Conservation (phyloP, 176 grass and related monocot genomes). For the Cymbopogon citratus region DNA sequence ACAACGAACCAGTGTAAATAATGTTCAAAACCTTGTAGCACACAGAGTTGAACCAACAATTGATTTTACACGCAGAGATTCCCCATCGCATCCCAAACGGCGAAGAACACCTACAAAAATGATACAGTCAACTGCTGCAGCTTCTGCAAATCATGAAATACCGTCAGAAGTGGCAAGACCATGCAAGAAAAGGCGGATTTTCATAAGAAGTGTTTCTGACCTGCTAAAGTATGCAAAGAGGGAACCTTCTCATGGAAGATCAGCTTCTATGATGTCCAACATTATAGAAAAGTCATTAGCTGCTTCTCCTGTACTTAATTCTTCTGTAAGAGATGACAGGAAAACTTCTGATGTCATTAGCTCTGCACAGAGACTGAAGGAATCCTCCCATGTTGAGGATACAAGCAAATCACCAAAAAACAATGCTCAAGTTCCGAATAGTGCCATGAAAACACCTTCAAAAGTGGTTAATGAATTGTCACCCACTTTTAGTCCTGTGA, state of each 20-base stretch:
- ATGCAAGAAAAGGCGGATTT: slow-evolving; percentile 52
- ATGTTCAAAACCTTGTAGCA: slow-evolving; percentile 19
- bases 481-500: slow-evolving; percentile 61
- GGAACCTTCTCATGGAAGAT: slow-evolving; percentile 28
- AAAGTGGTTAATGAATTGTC: slow-evolving; percentile 49
- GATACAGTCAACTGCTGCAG: slow-evolving; percentile 25
- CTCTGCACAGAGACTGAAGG: slow-evolving; percentile 12
- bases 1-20: not conserved
- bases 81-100: slow-evolving; percentile 27
- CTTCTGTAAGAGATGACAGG: slow-evolving; percentile 25
- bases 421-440: slow-evolving; percentile 15
- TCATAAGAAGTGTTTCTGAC: slow-evolving; percentile 59
- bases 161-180: slow-evolving; percentile 31
- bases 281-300: slow-evolving; percentile 36
- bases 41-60: slow-evolving; percentile 18
- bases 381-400: slow-evolving; percentile 11
- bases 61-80: slow-evolving; percentile 9
- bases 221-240: slow-evolving; percentile 45
- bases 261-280: slow-evolving; percentile 34
- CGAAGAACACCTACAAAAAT: slow-evolving; percentile 41
- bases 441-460: slow-evolving; percentile 31
- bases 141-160: slow-evolving; percentile 16
- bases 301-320: slow-evolving; percentile 34
- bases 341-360: slow-evolving; percentile 36
- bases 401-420: slow-evolving; percentile 29